Base-by-base conservation (phyloP, 2,329 filamentous ascomycete species). In the Pestalotiopsis fici region DNA sequence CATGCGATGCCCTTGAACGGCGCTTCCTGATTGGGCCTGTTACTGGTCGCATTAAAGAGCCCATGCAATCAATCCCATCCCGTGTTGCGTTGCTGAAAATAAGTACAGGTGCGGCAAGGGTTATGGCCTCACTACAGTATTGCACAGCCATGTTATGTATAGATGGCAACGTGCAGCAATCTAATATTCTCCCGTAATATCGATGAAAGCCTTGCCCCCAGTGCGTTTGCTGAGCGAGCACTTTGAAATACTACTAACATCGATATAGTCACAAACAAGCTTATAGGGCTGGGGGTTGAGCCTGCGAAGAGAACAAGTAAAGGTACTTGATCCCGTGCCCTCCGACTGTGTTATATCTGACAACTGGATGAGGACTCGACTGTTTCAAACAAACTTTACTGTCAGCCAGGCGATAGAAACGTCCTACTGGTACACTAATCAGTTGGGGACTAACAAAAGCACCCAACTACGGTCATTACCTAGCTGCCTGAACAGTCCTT, bases 41-140 rank as follows among this genome's bases (percentile, higher is more conserved):
- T 47, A 6, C 39, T n/a, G 43, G 23, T 64, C 65, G 65, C 72
- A 73, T 73, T 59, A 72, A 73, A 70, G 70, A 72, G 72, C 72
- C 71, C 71, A 72, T 71, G 71, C 61, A 65, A 60, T 68, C 69
- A 68, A 64, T 60, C 57, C 57, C 68, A 64, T 60, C 57, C 57
- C 43, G 43, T 50, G 66, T 35, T 11, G 31, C 60, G 65, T 43
- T 66, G 70, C 70, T 69, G 69, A 72, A 73, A 72, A 73, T 71
- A 70, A 59, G 11, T 50, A 39, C n/a, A 23, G 23, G 39, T 35
- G 25, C 64, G 70, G 66, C 39, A 66, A n/a, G n/a, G 54, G 65
- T 60, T 67, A 66, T 63, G 6, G 50, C 50, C 66, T 59, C 23
- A 67, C 11, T 35, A 35, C 31, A 35, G 31, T 35, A 35, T 35